These are phyloP conservation scores for Fusarium pilosicola DNA, from an alignment of 2,329 filamentous ascomycete genomes.

Conservation along the genomic window DNA sequence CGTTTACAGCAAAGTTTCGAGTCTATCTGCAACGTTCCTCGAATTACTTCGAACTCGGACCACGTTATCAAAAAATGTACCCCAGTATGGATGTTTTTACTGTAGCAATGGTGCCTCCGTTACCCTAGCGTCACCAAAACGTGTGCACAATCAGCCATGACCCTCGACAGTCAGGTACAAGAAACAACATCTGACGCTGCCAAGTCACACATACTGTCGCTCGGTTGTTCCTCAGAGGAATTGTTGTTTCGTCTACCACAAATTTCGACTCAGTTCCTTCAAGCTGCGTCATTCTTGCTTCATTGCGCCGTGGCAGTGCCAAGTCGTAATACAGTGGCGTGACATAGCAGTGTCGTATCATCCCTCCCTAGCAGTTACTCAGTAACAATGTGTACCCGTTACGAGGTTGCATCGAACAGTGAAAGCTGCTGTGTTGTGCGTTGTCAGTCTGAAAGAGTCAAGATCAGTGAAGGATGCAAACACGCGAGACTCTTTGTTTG, in stretches of 20 bases:
- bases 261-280: background rate
- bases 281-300: conserved; percentile 36
- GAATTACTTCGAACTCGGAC: conserved; percentile 6
- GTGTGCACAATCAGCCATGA: background rate
- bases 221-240: background rate
- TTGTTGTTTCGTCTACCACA: conserved; percentile 5
- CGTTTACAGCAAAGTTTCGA: background rate
- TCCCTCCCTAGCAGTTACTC: background rate
- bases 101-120: conserved; percentile 3
- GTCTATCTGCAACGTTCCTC: background rate
- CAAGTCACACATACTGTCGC: background rate
- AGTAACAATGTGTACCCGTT: background rate
- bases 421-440: conserved; percentile 1
- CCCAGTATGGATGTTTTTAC: background rate
- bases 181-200: background rate
- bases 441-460: background rate
- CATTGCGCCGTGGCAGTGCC: conserved; percentile 12
- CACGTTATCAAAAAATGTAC: conserved; percentile 5
- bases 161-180: conserved; percentile 1
- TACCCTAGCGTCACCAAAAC: conserved; percentile 11
- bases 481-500: background rate
- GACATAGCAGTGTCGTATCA: conserved; percentile 21
- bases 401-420: background rate
- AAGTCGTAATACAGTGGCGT: conserved; percentile 25
- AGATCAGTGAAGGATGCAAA: background rate